phyloP scores from a whole-genome alignment of 352 stramenopile species.

The Globisporangium uncinulatum region DNA sequence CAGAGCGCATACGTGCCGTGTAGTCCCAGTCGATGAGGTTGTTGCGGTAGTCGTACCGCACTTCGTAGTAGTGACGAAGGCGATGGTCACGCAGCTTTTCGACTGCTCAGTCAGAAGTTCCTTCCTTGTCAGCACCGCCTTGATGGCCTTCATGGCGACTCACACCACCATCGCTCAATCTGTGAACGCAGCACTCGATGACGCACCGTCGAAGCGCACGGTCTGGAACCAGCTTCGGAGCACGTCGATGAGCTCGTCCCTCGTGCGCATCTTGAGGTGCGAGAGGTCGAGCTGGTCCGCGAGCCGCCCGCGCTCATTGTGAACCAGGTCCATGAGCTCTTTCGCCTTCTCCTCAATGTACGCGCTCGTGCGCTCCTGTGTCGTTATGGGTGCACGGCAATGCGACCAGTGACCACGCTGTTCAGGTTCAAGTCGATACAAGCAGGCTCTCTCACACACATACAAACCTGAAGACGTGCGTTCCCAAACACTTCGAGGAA shows the following conservation, averaged over 20 bases:
- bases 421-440: neutral
- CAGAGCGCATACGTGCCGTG: conserved; percentile 32
- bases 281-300: conserved; percentile 72
- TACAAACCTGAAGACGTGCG: conserved; percentile 62
- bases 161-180: neutral
- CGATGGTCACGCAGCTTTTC: conserved; percentile 78
- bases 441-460: neutral
- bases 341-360: conserved; percentile 82
- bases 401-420: neutral
- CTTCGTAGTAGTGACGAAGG: conserved; percentile 88
- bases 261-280: conserved; percentile 86
- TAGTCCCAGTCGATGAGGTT: conserved; percentile 96
- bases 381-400: neutral
- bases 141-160: neutral
- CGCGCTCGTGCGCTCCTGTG: conserved; percentile 69
- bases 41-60: conserved; percentile 90
- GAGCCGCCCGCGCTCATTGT: conserved; percentile 57
- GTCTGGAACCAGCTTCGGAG: conserved; percentile 78
- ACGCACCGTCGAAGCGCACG: conserved; percentile 70
- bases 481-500: conserved; percentile 95
- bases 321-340: conserved; percentile 62
- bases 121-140: neutral
- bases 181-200: too few relatives aligned
- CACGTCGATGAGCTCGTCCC: conserved; percentile 84
- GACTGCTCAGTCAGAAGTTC: conserved; percentile 26